Base-by-base conservation (phyloP, 805 yeast genomes). In the Allodekkera sacchari region DNA sequence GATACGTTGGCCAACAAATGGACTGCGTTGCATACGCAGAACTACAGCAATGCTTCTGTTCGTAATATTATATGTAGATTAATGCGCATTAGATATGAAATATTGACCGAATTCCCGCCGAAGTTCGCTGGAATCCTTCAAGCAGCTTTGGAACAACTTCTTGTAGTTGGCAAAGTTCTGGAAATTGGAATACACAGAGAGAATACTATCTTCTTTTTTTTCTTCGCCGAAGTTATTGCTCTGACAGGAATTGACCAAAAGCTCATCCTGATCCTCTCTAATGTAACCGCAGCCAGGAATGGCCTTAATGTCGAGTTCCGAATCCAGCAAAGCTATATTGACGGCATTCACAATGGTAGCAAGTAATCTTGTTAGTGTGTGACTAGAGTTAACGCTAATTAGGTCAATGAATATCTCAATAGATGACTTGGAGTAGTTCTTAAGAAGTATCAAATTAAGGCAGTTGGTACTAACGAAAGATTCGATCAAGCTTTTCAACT, bases 341-440 rank as follows among this genome's bases (percentile, higher is more conserved):
- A 83, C 67, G 23, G 76, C 68, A 41, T 76, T 77, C n/a, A 73
- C 64, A 3, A 77, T 50, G 20, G 59, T 55, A 24, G 69, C 60
- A 18, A 67, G 55, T 18, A 68, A 52, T 24, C 49, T 53, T 22
- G 55, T 55, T 26, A 55, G 51, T 32, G 53, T 53, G 32, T 53
- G 54, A 14, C 39, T 27, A 12, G 49, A 38, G 24, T 63, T 63
- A 4, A 61, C 49, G n/a, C 78, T 64, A 18, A 88, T 66, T 6
- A 89, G 61, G 24, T 79, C 72, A 5, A 92, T 62, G 39, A 77
- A 79, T 11, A 89, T 68, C 47, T 80, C 92, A 35, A 89, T 83
- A 13, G 88, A 76, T 3, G 95, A 83, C 55, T 89, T 89, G 4
- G 97, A 96, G 53, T 92, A 92, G 39, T 77, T 76, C 10, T 71